Evolutionary conservation across 2,329 filamentous ascomycete species (phyloP).

Genomic region (Pseudocercospora cruenta): DNA sequence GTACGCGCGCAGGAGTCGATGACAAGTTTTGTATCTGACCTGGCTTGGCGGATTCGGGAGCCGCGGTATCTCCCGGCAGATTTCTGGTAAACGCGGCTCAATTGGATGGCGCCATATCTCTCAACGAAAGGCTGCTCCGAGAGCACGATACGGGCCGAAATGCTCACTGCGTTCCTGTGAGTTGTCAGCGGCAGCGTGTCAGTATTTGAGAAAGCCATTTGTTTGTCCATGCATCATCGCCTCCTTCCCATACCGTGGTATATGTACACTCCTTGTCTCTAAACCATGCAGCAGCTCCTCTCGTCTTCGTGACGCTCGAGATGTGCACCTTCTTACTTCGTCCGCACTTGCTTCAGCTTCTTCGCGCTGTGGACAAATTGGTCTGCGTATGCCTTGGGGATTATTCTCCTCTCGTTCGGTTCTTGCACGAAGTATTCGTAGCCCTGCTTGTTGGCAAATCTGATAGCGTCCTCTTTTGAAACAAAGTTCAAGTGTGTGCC

Average conservation of each 20-base stretch:
- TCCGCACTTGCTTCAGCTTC: constrained; percentile 80
- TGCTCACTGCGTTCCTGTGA: not conserved
- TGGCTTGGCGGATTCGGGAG: not conserved
- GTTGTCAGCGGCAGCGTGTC: not conserved
- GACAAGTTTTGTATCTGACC: not conserved
- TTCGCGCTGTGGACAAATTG: constrained; percentile 86
- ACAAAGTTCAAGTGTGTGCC: constrained; percentile 89
- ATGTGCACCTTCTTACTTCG: constrained; percentile 65
- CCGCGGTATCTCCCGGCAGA: not conserved
- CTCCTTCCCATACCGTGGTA: not conserved
- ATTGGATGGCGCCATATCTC: not conserved
- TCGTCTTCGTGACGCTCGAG: not conserved
- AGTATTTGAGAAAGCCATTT: not conserved
- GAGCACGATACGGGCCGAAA: not conserved
- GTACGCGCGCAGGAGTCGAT: not conserved
- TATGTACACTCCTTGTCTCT: not conserved
- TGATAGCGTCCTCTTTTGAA: constrained; percentile 89
- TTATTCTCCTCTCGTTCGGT: constrained; percentile 82
- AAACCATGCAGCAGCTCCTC: not conserved
- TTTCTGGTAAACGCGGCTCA: not conserved
- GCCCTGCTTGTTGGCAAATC: constrained; percentile 96
- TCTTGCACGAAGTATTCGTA: constrained; percentile 99
- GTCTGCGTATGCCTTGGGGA: constrained; percentile 93
- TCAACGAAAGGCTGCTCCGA: not conserved
- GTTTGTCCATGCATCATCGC: not conserved